phyloP scores from a whole-genome alignment of 176 grass and related monocot genomes.

The Avena insularis region DNA sequence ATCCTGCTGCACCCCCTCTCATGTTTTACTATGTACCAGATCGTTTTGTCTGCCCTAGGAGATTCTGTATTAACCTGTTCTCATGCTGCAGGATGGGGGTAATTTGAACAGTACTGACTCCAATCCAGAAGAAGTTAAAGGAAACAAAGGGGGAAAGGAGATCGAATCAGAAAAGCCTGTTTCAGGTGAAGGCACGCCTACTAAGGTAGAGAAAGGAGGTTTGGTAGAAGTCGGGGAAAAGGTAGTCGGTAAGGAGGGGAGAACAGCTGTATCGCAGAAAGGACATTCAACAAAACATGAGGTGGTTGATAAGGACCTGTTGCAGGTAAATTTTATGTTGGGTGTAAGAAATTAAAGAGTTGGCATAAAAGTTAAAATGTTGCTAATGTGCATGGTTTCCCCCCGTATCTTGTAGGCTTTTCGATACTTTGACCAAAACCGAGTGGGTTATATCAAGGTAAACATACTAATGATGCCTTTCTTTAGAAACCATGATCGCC shows the following conservation, averaged over 20 bases:
- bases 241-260: conserved; percentile 40
- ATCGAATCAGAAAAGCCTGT: conserved; percentile 32
- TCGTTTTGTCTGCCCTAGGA: conserved; percentile 3
- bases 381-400: conserved; percentile 21
- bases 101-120: conserved; percentile 35
- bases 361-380: conserved; percentile 11
- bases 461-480: conserved; percentile 19
- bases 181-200: background rate
- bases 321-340: conserved; percentile 54
- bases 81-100: conserved; percentile 41
- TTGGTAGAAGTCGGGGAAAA: conserved; percentile 42
- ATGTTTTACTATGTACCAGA: conserved; percentile 18
- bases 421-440: conserved; percentile 72
- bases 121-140: conserved; percentile 35
- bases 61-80: background rate
- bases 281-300: conserved; percentile 46
- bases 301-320: conserved; percentile 65
- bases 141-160: conserved; percentile 43
- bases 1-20: background rate
- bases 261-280: conserved; percentile 31
- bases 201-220: conserved; percentile 24
- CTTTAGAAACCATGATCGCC: background rate
- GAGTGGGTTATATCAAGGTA: conserved; percentile 70
- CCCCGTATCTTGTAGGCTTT: conserved; percentile 63
- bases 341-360: conserved; percentile 6